Base-by-base conservation (phyloP, 768 basidiomycete genomes). In the Cyclocybe cylindracea region DNA sequence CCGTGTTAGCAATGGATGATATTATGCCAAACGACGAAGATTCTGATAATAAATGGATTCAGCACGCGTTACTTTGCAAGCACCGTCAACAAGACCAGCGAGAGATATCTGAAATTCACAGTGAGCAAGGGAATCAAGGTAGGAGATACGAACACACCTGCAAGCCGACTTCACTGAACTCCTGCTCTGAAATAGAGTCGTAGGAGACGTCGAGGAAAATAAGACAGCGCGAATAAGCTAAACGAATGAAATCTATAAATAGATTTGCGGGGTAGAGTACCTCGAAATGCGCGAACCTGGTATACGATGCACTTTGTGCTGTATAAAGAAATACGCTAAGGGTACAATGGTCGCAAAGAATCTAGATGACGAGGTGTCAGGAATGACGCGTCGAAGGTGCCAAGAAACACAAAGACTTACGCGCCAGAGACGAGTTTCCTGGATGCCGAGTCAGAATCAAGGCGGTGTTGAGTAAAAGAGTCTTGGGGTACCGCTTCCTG, bases 201-300 rank as follows among this genome's bases (percentile, higher is more conserved):
- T 83, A 92, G 10, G 83, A 51, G 19, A 93, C 73, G 51, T 93
- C 91, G 40, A 86, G 73, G 46, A 86, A 63, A 49, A 93, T 90
- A 43, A 93, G 80, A 7, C 74, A 96, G 39, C 71, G 71, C 2
- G 91, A 93, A 69, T 96, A 96, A 9, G 94, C 93, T 91, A 59
- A 2, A 41, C 10, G 6, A 16, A 16, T 16, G 16, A 24, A 46
- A n/a, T 9, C 31, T 50, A 34, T 8, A 43, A 29, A n/a, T 1
- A 41, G 47, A 16, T 16, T 16, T 16, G 16, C 1, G 24, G 31
- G 35, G 34, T 48, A 35, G 46, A 38, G 44, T 31, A 8, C 32
- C 16, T 39, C 32, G 40, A 38, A 11, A 36, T 29, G 7, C 33
- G 56, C 78, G 42, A 50, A 89, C 91, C 89, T 1, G 16, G 16